phyloP scores from a whole-genome alignment of 345 rosid genomes.

The Citrus maxima region DNA sequence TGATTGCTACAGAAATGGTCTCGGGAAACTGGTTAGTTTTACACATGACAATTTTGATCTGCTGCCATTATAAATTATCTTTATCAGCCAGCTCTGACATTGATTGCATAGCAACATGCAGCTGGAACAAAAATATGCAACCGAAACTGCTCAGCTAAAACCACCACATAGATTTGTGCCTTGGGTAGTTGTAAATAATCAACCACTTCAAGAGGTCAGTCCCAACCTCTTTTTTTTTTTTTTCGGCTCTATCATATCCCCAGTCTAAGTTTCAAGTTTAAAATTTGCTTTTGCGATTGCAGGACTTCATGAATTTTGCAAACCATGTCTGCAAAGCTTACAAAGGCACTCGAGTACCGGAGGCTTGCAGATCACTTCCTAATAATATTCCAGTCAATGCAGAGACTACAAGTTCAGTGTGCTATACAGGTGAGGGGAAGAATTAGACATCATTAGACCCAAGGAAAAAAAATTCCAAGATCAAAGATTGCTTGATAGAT shows the following conservation, averaged over 20 bases:
- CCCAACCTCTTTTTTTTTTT: neutral
- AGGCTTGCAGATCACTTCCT: slow-evolving; percentile 39
- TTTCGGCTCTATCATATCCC: neutral
- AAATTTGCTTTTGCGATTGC: slow-evolving; percentile 11
- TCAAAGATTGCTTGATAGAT: neutral
- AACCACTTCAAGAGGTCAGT: slow-evolving; percentile 51
- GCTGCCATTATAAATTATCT: neutral
- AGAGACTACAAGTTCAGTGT: slow-evolving; percentile 11
- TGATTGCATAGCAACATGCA: slow-evolving; percentile 14
- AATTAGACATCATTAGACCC: neutral
- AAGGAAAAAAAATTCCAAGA: neutral
- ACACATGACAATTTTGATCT: neutral
- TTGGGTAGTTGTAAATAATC: slow-evolving; percentile 61
- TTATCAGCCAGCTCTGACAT: neutral
- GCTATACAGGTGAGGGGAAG: slow-evolving; percentile 18
- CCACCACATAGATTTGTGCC: slow-evolving; percentile 67
- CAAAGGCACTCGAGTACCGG: slow-evolving; percentile 40
- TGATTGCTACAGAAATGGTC: slow-evolving; percentile 54
- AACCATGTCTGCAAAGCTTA: slow-evolving; percentile 59
- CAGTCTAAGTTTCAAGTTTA: neutral
- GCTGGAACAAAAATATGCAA: slow-evolving; percentile 48
- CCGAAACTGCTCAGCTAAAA: slow-evolving; percentile 48
- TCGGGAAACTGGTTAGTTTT: slow-evolving; percentile 46
- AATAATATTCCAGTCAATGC: slow-evolving; percentile 1
- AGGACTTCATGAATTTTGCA: slow-evolving; percentile 51